Conservation (phyloP, 805 yeast genomes). For the Ogataea haglerorum region DNA sequence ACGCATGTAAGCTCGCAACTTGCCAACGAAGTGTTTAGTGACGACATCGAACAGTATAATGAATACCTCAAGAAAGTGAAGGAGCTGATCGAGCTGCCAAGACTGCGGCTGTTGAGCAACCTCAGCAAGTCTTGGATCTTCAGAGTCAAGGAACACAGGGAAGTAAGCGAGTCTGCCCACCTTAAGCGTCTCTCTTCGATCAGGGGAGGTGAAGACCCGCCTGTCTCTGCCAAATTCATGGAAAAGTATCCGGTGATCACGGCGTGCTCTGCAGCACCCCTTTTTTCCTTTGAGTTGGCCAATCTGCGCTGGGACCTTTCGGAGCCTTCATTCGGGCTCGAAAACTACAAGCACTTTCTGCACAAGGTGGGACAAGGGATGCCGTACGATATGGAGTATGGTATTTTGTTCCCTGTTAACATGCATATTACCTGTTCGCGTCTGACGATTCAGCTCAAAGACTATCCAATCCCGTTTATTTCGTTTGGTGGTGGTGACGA, state of each 20-base stretch:
- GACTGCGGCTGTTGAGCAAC: constrained; percentile 25
- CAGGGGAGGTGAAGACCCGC: constrained; percentile 26
- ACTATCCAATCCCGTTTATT: constrained; percentile 56
- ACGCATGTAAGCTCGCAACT: constrained; percentile 16
- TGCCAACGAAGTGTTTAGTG: constrained; percentile 17
- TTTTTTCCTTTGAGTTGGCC: constrained; percentile 49
- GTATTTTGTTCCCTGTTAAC: constrained; percentile 51
- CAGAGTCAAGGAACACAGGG: constrained; percentile 17
- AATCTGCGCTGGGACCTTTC: constrained; percentile 46
- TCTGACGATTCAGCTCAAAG: constrained; percentile 45
- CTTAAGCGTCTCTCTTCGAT: neutral
- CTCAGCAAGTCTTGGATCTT: constrained; percentile 33
- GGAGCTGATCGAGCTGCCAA: constrained; percentile 26
- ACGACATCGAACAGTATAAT: constrained; percentile 24
- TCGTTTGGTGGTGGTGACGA: constrained; percentile 49
- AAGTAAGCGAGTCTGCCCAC: constrained; percentile 6
- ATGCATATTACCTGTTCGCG: constrained; percentile 42
- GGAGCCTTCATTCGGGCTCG: constrained; percentile 50
- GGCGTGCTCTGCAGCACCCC: constrained; percentile 42
- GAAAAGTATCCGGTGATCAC: constrained; percentile 29
- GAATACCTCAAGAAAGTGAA: constrained; percentile 22
- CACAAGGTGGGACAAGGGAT: constrained; percentile 45
- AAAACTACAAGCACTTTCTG: constrained; percentile 43
- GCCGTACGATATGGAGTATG: constrained; percentile 50
- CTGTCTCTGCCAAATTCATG: constrained; percentile 23